Evolutionary conservation across 306 rosid genomes (phyloP).

Genomic region (Prunus armeniaca): DNA sequence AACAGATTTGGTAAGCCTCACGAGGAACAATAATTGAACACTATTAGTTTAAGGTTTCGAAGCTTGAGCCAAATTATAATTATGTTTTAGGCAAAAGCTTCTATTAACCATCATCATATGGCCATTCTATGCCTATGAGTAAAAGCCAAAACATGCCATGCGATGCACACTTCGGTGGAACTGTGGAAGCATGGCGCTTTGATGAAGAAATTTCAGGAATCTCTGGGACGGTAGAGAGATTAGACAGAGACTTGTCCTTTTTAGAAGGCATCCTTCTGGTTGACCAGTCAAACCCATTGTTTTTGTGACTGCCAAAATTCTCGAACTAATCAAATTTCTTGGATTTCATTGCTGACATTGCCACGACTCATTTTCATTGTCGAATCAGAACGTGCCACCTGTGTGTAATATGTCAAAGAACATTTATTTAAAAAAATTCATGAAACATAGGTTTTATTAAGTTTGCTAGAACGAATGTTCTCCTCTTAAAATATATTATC

Average conservation of each 20-base stretch:
- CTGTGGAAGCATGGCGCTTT: neutral
- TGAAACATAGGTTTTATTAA: too few species aligned
- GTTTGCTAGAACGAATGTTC: too few species aligned
- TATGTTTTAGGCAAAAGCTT: too few species aligned
- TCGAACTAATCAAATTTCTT: neutral
- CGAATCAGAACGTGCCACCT: neutral
- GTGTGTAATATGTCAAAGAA: too few species aligned
- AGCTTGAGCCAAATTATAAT: neutral
- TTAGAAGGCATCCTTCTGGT: neutral
- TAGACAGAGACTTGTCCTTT: neutral
- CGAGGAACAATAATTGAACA: too few species aligned
- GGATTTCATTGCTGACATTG: neutral
- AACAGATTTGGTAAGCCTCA: too few species aligned
- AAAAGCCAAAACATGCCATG: too few species aligned
- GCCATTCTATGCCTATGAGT: too few species aligned
- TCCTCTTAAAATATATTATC: too few species aligned
- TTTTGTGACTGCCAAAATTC: neutral
- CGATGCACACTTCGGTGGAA: neutral
- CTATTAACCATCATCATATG: too few species aligned
- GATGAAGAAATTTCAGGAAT: neutral
- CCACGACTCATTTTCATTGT: too few species aligned
- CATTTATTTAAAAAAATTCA: too few species aligned
- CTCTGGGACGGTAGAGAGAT: neutral
- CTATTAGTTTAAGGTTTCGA: neutral
- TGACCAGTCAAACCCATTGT: conserved; percentile 11